Conservation (phyloP, 2,329 filamentous ascomycete genomes). For the Macroventuria anomochaeta region DNA sequence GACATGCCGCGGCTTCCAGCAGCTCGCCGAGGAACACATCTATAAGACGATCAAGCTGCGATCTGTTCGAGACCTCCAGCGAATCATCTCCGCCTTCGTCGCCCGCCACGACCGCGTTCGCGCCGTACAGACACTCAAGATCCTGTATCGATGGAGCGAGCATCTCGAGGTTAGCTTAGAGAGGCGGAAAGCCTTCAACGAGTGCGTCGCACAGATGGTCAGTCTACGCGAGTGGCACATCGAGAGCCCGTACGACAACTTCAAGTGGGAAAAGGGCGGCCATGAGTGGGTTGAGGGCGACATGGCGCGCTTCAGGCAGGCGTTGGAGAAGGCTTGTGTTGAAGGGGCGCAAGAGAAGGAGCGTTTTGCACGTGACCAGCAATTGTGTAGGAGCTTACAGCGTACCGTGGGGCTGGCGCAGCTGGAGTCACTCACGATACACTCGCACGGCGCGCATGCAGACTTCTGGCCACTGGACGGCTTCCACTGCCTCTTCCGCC, state of each 20-base stretch:
- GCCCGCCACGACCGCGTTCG: conserved; percentile 33
- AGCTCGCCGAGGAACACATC: conserved; percentile 41
- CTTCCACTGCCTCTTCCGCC: conserved; percentile 45
- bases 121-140: conserved; percentile 41
- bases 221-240: conserved; percentile 42
- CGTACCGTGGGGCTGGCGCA: conserved; percentile 34
- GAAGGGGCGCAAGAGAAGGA: conserved; percentile 23
- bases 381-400: conserved; percentile 19
- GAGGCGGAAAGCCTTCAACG: conserved; percentile 37
- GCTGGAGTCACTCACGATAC: conserved; percentile 41
- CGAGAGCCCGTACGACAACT: conserved; percentile 47
- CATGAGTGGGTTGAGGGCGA: conserved; percentile 42
- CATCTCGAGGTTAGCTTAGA: conserved; percentile 30
- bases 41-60: conserved; percentile 41
- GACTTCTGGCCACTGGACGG: conserved; percentile 44
- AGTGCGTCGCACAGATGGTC: conserved; percentile 38
- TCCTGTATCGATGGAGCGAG: conserved; percentile 37
- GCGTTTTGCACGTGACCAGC: conserved; percentile 21
- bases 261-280: conserved; percentile 36
- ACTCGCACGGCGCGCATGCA: conserved; percentile 41
- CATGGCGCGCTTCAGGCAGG: conserved; percentile 41
- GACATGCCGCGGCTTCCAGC: conserved; percentile 40
- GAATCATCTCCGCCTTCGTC: conserved; percentile 36
- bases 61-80: conserved; percentile 33
- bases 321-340: conserved; percentile 36